Percentiles rank a stretch among this genome's conserved stretches.
phyloP scores from a whole-genome alignment of 345 rosid species.

The Moricandia moricandioides region DNA sequence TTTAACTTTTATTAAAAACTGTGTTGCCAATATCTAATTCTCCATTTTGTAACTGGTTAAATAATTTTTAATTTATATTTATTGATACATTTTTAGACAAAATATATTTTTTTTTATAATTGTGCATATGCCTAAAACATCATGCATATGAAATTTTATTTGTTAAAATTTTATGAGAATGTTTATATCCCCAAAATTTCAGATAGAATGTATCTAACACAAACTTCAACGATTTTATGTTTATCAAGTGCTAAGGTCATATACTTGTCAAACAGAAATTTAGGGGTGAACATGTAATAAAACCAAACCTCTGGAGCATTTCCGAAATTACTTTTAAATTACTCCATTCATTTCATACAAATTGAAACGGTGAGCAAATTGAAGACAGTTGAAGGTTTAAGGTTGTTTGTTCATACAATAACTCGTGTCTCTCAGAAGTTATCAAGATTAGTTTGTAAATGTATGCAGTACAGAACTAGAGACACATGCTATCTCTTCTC shows the following conservation, averaged over 20 bases:
- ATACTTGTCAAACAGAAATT: background rate
- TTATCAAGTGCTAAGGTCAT: background rate
- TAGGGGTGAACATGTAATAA: background rate
- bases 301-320: background rate
- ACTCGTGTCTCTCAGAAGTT: constrained; percentile 11
- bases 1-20: too few relatives aligned
- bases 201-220: background rate
- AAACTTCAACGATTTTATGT: background rate
- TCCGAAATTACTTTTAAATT: background rate
- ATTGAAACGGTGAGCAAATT: background rate
- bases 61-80: too few relatives aligned
- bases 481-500: constrained; percentile 2
- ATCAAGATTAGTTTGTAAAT: constrained; percentile 11
- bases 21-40: too few relatives aligned
- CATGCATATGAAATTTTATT: too few relatives aligned
- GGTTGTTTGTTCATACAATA: constrained; percentile 19
- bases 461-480: constrained; percentile 1
- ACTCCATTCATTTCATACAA: background rate
- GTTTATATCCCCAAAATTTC: too few relatives aligned
- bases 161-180: too few relatives aligned
- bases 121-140: too few relatives aligned
- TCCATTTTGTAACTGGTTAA: too few relatives aligned
- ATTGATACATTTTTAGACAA: too few relatives aligned
- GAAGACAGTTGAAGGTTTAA: constrained; percentile 13
- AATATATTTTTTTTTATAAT: too few relatives aligned